These are phyloP conservation scores for Fusarium acutatum DNA, from an alignment of 2,329 filamentous ascomycete species.

Conservation along the genomic window DNA sequence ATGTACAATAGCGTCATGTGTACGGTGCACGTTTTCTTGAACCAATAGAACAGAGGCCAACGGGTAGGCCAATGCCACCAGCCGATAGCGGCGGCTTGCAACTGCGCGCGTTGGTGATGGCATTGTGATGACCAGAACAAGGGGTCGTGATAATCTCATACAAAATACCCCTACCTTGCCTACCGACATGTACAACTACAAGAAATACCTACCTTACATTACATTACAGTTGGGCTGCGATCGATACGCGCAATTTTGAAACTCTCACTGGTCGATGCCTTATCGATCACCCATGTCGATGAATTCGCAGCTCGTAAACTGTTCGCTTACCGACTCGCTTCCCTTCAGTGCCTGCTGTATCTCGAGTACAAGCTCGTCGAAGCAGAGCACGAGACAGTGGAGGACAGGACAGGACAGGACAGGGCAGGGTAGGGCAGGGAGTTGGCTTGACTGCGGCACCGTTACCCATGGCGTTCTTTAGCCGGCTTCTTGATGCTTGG, in stretches of 20 bases:
- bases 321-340: constrained; percentile 11
- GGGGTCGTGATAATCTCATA: not conserved
- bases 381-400: constrained; percentile 13
- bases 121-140: constrained; percentile 23
- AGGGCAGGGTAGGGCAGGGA: not conserved
- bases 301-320: not conserved
- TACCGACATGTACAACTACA: not conserved
- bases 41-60: constrained; percentile 26
- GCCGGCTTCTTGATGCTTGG: constrained; percentile 30
- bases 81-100: constrained; percentile 31
- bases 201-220: not conserved
- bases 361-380: not conserved
- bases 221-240: constrained; percentile 23
- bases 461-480: constrained; percentile 32
- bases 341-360: not conserved
- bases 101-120: constrained; percentile 21
- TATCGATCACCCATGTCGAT: constrained; percentile 13
- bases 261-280: constrained; percentile 27
- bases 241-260: constrained; percentile 4
- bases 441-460: constrained; percentile 14
- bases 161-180: not conserved
- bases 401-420: constrained; percentile 2
- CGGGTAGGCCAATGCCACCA: constrained; percentile 31
- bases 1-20: constrained; percentile 42
- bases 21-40: constrained; percentile 18